Conservation (phyloP, 805 yeast genomes). For the Cyberlindnera maritima region DNA sequence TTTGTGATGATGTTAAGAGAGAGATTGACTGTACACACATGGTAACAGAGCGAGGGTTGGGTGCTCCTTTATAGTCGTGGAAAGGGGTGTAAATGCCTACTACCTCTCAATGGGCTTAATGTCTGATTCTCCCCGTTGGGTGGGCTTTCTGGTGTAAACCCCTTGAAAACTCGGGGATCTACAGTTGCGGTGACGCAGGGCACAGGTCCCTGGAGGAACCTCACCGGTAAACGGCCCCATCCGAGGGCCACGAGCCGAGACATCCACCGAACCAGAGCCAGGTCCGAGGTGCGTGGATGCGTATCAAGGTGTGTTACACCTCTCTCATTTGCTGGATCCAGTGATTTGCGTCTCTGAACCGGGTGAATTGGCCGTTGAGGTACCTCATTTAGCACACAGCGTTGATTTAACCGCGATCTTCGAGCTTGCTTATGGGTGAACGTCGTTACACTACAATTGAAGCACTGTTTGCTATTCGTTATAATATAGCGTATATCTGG, state of each 20-base stretch:
- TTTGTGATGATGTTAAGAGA: not conserved
- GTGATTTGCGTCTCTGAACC: not conserved
- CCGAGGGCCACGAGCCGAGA: not conserved
- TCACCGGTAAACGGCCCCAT: too few relatives aligned
- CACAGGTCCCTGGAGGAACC: too few relatives aligned
- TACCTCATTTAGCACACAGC: not conserved
- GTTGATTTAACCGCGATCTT: not conserved
- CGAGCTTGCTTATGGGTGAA: too few relatives aligned
- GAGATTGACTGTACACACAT: not conserved
- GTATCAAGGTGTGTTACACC: not conserved
- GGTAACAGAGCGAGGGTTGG: not conserved
- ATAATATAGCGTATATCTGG: too few relatives aligned
- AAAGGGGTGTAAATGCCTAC: not conserved
- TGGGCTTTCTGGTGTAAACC: too few relatives aligned
- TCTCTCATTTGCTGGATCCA: not conserved
- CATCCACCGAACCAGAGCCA: not conserved
- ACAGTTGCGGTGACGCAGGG: too few relatives aligned
- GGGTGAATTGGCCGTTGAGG: not conserved
- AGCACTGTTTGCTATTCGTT: too few relatives aligned
- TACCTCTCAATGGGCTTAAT: too few relatives aligned
- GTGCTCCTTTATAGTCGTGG: too few relatives aligned
- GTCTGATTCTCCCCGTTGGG: not conserved
- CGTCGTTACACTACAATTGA: too few relatives aligned
- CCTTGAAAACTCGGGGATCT: too few relatives aligned
- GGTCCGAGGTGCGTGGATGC: not conserved